Evolutionary conservation across 352 stramenopile species (phyloP), one percentile per base, ranked within the genome.

Genomic region (Globisporangium irregulare): DNA sequence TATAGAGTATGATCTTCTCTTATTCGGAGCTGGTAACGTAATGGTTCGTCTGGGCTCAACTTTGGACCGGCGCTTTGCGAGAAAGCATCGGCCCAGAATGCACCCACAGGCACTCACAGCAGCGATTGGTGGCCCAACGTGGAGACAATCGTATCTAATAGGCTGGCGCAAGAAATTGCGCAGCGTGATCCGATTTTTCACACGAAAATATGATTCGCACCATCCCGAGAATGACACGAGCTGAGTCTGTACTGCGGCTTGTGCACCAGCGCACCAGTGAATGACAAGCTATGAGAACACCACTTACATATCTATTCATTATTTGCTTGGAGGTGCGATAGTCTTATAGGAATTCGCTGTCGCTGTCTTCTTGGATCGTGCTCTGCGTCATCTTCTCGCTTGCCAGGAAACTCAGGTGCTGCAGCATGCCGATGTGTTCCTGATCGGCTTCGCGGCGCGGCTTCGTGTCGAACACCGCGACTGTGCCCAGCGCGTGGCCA

Each of bases 381-480:
- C 82, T 93, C 67, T 94, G 86, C 67, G 83, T 90, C 86, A 94
- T 94, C 73, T 94, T 94, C 74, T 94, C 86, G 66, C 86, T 94
- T 34, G 86, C 86, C 51, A 94, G 76, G 74, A 94, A 94, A 66
- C 86, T 94, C 63, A 94, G 62, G 70, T 94, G 86, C 72, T 94
- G 86, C 73, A 94, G 78, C 86, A 94, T 93, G 25, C 86, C 86
- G 56, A 94, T 94, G 72, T 94, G 84, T 64, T 94, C 86, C 67
- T 93, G 86, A 68, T 94, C 84, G n/a, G 80, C 86, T 59, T 93
- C 84, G 1, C 78, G 70, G 8, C 86, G 79, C 4, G 88, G 84
- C 63, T 93, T 94, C 15, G 86, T 95, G 70, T 95, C 86, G 18
- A 95, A 71, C 22, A 95, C 88, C 0, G 88, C 88, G n/a, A 95